These are phyloP conservation scores for Suillus tomentosus DNA, from an alignment of 768 basidiomycete genomes.

Conservation along the genomic window DNA sequence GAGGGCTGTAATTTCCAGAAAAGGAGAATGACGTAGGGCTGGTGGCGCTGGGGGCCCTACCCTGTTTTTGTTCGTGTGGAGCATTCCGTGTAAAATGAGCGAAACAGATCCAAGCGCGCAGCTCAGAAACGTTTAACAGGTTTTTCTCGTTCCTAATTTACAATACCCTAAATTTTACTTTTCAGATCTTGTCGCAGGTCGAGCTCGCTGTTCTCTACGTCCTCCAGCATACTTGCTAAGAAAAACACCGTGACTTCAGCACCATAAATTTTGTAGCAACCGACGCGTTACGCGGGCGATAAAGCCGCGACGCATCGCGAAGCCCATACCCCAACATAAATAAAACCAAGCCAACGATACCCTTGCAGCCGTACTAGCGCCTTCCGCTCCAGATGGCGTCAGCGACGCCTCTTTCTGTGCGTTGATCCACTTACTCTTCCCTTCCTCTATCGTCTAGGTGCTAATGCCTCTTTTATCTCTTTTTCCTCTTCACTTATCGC, in stretches of 20 bases:
- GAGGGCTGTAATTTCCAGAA: conserved; percentile 5
- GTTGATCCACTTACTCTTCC: conserved; percentile 13
- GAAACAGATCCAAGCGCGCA: conserved; percentile 13
- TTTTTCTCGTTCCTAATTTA: neutral
- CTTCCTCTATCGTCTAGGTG: neutral
- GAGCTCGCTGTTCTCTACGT: conserved; percentile 9
- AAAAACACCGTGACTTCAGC: conserved; percentile 1
- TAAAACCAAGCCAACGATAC: conserved; percentile 4
- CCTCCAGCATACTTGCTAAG: neutral
- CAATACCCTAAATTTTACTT: conserved; percentile 3
- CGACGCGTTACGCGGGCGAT: conserved; percentile 5
- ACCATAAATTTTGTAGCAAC: neutral
- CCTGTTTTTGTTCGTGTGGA: conserved; percentile 38
- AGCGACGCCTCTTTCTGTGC: conserved; percentile 6
- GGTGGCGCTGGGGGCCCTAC: conserved; percentile 32
- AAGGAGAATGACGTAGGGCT: conserved; percentile 32
- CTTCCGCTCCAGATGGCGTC: conserved; percentile 21
- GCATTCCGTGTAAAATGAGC: conserved; percentile 32
- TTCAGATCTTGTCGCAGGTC: conserved; percentile 11
- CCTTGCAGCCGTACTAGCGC: conserved; percentile 11
- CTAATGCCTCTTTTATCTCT: conserved; percentile 3
- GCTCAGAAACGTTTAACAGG: conserved; percentile 6
- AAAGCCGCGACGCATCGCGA: neutral
- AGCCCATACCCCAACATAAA: conserved; percentile 16
- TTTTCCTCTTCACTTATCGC: neutral